Base-by-base conservation (phyloP, 352 stramenopile species). In the Pythium graminicola region DNA sequence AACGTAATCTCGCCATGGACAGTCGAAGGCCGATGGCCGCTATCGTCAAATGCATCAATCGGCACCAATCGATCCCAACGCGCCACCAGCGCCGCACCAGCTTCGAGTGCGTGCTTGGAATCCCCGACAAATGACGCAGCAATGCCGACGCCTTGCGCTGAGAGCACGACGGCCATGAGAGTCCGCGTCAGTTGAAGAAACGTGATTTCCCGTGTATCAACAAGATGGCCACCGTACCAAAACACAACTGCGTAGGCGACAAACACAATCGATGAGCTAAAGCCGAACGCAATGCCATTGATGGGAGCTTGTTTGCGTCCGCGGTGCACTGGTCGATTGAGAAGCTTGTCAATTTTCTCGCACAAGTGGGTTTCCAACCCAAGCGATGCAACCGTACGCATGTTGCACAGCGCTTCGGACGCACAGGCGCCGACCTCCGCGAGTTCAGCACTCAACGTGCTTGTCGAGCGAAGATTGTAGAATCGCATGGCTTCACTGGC, bases 241-340 rank as follows among this genome's bases (percentile, higher is more conserved):
- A 84, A 89, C 20, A 80, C 61, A 26, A 85, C 50, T 4, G 70
- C 64, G 45, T 82, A 76, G 11, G 57, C 57, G 14, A 59, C 50
- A 51, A 73, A 73, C n/a, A 70, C 59, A 29, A 67, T 63, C 22
- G 65, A 69, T 6, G 66, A 95, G 74, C 31, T 94, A 46, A 57
- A 97, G 39, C 58, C 95, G 65, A 76, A 50, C 23, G 65, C 65
- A n/a, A 73, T 28, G 3, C 65, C 68, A 24, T 73, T 73, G 14
- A 73, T 43, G 20, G 66, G 65, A 26, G 68, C 64, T 31, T 73
- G 49, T n/a, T 53, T 47, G 10, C 44, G 24, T 26, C 62, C 64
- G 6, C 41, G 24, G 11, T 41, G 49, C 36, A 55, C 40, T 6
- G 60, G 57, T 10, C 26, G 41, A 6, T 58, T 46, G 32, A 72